Base-by-base conservation (phyloP, 2,329 filamentous ascomycete species). In the Teratosphaeriaceae sp. region DNA sequence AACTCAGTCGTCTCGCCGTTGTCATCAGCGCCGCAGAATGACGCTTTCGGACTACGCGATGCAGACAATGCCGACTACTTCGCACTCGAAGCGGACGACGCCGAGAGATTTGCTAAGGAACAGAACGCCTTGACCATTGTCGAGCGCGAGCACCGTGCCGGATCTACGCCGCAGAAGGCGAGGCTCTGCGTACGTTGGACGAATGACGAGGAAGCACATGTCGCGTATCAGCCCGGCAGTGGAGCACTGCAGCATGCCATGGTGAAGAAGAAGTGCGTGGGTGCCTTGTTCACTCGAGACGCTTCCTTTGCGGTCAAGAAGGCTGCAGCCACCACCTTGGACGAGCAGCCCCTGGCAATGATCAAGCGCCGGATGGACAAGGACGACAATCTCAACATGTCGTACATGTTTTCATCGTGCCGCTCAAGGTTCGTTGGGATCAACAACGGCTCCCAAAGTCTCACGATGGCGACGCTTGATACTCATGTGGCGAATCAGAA, bases 391-490 rank as follows among this genome's bases (percentile, higher is more conserved):
- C 57, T 72, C 3, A 60, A 61, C 43, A 71, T 74, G 2, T 62
- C 77, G 13, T 72, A 68, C 35, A 64, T 65, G 21, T 57, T 71
- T 26, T 61, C 61, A n/a, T 66, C 65, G 3, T 67, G 65, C 43
- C 66, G 74, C 11, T 66, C 67, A 13, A 65, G 74, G 12, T 72
- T 76, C 44, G 55, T 66, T 34, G 72, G 73, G 13, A 58, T 74
- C 2, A 64, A 65, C 21, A 73, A 74, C 43, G 65, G 60, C 34
- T 47, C 53, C 6, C 56, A 59, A n/a, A 62, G 65, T 21, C 65
- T 70, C 7, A 56, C 67, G 8, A 69, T 74, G 62, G 73, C 70
- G 3, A 68, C 65, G 3, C 57, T 78, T 26, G 74, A 78, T 47
- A 66, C 62, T 21, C 59, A 67, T 18, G 63, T 76, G 13, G 60